A percentile compares a stretch with the other conserved stretches of the same genome.
Conservation (phyloP, 2,329 filamentous ascomycete species). For the Fusarium denticulatum region DNA sequence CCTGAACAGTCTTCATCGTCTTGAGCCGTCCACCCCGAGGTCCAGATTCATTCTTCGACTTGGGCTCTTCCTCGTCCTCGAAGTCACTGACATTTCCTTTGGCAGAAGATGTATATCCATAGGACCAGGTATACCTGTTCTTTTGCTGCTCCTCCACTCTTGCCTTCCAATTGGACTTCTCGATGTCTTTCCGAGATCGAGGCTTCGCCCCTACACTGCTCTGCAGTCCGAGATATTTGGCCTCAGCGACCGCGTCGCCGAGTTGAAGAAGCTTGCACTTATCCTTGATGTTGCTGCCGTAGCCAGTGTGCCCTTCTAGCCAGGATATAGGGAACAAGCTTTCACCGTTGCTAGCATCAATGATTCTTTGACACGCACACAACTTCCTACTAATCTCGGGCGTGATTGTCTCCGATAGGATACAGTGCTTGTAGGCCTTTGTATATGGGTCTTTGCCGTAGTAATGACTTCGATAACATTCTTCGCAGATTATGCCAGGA, state of each 20-base stretch:
- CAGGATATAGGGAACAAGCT: conserved; percentile 21
- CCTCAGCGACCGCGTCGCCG: conserved; percentile 17
- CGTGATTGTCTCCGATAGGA: conserved; percentile 24
- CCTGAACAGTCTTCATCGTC: conserved; percentile 14
- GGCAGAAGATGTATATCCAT: not conserved
- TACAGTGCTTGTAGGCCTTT: conserved; percentile 33
- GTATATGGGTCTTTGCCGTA: conserved; percentile 21
- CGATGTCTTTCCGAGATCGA: not conserved
- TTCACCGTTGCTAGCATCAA: not conserved
- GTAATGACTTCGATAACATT: conserved; percentile 25
- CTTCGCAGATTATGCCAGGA: conserved; percentile 28
- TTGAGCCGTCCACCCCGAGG: conserved; percentile 2
- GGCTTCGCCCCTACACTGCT: conserved; percentile 25
- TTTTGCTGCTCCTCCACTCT: not conserved
- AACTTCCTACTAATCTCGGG: conserved; percentile 30
- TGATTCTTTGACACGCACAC: conserved; percentile 18
- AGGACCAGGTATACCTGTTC: not conserved
- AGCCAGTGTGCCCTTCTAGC: not conserved
- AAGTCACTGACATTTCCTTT: conserved; percentile 3
- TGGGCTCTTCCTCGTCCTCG: not conserved
- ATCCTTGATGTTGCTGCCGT: not conserved
- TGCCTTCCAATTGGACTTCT: not conserved
- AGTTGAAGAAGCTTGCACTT: conserved; percentile 29
- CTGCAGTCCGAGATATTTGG: conserved; percentile 30
- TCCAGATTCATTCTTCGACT: not conserved